Evolutionary conservation across 2,329 filamentous ascomycete species (phyloP).

Genomic region (Cladorrhinum sp.): DNA sequence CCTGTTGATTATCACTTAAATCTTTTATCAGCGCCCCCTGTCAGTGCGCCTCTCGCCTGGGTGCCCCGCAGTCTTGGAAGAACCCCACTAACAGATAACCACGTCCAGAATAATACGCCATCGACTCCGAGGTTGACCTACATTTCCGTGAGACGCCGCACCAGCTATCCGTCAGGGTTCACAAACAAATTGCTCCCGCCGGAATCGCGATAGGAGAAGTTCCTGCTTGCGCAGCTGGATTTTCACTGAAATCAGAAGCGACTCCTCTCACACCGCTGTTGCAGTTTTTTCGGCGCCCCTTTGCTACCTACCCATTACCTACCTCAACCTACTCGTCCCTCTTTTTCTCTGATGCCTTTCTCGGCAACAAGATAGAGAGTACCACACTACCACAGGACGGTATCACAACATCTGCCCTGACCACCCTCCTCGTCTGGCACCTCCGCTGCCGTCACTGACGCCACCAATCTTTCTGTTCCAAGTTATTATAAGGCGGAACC

Average conservation of each 20-base stretch:
- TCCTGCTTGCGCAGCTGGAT: slow-evolving; percentile 14
- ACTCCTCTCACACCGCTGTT: slow-evolving; percentile 3
- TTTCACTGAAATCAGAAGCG: background rate
- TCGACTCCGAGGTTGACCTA: slow-evolving; percentile 19
- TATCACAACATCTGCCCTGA: background rate
- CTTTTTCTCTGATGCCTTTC: slow-evolving; percentile 1
- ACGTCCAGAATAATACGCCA: slow-evolving; percentile 26
- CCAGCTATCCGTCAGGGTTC: slow-evolving; percentile 25
- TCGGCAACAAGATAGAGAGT: background rate
- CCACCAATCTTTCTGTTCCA: background rate
- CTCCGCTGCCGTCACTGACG: background rate
- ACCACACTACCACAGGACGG: background rate
- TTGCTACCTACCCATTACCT: background rate
- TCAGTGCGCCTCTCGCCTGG: slow-evolving; percentile 12
- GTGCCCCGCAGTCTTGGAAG: slow-evolving; percentile 29
- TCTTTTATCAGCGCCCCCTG: slow-evolving; percentile 26
- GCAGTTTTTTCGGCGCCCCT: background rate
- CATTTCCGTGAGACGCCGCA: slow-evolving; percentile 21
- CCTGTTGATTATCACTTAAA: slow-evolving; percentile 12
- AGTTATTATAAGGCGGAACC: background rate
- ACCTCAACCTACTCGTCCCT: background rate
- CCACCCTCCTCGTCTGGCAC: background rate
- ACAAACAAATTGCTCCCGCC: slow-evolving; percentile 13
- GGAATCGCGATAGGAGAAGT: slow-evolving; percentile 9
- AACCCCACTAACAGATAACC: slow-evolving; percentile 34